Evolutionary conservation across 768 basidiomycete species (phyloP), one percentile per base, ranked within the genome.

Genomic region (Lactarius hatsudake): DNA sequence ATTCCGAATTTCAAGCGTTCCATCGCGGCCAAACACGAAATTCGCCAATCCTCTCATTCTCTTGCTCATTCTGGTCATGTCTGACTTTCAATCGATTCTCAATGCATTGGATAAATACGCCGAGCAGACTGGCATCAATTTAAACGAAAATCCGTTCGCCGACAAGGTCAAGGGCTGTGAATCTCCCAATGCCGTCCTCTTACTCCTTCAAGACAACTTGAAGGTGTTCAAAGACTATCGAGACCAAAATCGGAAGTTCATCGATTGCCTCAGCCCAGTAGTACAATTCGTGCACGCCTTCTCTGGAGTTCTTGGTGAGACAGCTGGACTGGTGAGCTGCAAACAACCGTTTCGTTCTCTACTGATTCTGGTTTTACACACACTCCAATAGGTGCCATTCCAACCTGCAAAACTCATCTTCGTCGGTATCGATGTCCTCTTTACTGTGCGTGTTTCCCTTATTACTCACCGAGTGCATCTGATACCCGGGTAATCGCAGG

Each of bases 381-480:
- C 23, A 23, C 23, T 3, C 23, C 23, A 26, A 26, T 4, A n/a
- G 23, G 13, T 26, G 5, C 23, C 45, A 0, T 51, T 53, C 23
- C 32, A 20, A 34, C 61, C 61, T 30, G 61, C 34, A 53, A 51
- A 51, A 23, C 32, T 28, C 0, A 61, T 61, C 12, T 61, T 61
- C 32, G 48, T 34, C 48, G 34, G 61, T 1, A 53, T 61, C 18
- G 32, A 53, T 12, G 48, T 53, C 6, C 65, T 66, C 30, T 17
- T 66, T 18, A 26, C 17, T 3, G 65, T 66, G 30, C 26, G 53
- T 26, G 13, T 28, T 5, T 26, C 26, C 26, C 10, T 51, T 23
- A 13, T 3, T 5, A 18, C 8, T 23, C 23, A 5, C 10, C 23
- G 48, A 13, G 0, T 4, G 0, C 0, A 15, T 23, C 13, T 15